Evolutionary conservation across 2,329 filamentous ascomycete genomes (phyloP).

Genomic region (Paecilomyces formosus): DNA sequence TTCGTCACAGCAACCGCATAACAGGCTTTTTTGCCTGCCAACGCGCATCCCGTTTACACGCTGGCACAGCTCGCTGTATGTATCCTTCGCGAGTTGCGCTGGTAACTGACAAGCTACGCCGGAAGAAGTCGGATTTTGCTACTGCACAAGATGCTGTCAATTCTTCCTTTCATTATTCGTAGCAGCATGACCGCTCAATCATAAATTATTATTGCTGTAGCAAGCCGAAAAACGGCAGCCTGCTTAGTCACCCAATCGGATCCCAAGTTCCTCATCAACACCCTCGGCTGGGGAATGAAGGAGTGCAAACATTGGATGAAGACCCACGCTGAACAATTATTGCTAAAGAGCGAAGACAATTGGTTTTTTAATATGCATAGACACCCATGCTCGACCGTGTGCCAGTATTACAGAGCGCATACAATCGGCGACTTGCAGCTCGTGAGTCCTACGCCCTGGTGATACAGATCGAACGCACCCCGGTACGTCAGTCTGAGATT

Average conservation of each 20-base stretch:
- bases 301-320: neutral
- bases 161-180: neutral
- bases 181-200: neutral
- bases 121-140: neutral
- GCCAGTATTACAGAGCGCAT: neutral
- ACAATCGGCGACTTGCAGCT: neutral
- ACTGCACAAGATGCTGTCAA: neutral
- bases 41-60: neutral
- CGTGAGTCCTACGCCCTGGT: neutral
- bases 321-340: neutral
- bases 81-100: neutral
- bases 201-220: neutral
- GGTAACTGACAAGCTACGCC: neutral
- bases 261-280: neutral
- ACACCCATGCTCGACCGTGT: neutral
- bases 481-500: neutral
- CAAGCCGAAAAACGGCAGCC: neutral
- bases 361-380: neutral
- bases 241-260: neutral
- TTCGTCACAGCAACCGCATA: constrained; percentile 26
- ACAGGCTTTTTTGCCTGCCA: neutral
- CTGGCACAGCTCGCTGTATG: neutral
- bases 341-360: neutral
- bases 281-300: neutral
- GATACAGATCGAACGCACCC: neutral